Conservation (phyloP, 2,329 filamentous ascomycete species). For the Chaetothyriales sp. region DNA sequence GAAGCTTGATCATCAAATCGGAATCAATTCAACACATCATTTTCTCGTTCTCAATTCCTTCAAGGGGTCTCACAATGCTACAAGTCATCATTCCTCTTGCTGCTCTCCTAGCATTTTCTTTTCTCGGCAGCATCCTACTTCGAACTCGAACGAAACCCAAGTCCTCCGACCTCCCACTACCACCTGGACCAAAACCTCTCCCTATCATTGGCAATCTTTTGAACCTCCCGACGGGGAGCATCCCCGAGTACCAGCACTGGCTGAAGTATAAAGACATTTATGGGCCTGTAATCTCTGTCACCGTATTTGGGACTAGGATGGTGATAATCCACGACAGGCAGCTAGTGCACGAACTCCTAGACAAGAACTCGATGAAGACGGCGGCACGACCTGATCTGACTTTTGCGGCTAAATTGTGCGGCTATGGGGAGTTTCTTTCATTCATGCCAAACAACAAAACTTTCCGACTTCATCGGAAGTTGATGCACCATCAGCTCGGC, state of each 20-base stretch:
- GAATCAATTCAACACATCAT: too few relatives aligned
- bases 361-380: slow-evolving; percentile 20
- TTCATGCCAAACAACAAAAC: slow-evolving; percentile 24
- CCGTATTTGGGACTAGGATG: slow-evolving; percentile 24
- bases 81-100: too few relatives aligned
- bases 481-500: slow-evolving; percentile 32
- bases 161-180: slow-evolving; percentile 7
- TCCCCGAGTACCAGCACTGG: slow-evolving; percentile 30
- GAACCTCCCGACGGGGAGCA: slow-evolving; percentile 30
- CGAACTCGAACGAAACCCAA: background rate
- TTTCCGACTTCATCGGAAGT: slow-evolving; percentile 31
- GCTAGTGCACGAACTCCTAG: slow-evolving; percentile 23
- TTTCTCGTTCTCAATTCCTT: too few relatives aligned
- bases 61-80: too few relatives aligned
- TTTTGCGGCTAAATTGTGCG: slow-evolving; percentile 28
- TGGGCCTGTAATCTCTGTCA: slow-evolving; percentile 27
- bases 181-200: slow-evolving; percentile 35
- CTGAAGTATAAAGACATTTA: slow-evolving; percentile 29
- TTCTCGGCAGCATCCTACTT: too few relatives aligned
- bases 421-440: slow-evolving; percentile 26
- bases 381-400: slow-evolving; percentile 21
- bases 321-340: slow-evolving; percentile 24
- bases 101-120: too few relatives aligned
- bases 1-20: too few relatives aligned
- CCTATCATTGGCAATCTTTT: slow-evolving; percentile 37